Evolutionary conservation across 495 filamentous ascomycete species (phyloP), one percentile per base, ranked within the genome.

Genomic region (Penicillium paxilli): DNA sequence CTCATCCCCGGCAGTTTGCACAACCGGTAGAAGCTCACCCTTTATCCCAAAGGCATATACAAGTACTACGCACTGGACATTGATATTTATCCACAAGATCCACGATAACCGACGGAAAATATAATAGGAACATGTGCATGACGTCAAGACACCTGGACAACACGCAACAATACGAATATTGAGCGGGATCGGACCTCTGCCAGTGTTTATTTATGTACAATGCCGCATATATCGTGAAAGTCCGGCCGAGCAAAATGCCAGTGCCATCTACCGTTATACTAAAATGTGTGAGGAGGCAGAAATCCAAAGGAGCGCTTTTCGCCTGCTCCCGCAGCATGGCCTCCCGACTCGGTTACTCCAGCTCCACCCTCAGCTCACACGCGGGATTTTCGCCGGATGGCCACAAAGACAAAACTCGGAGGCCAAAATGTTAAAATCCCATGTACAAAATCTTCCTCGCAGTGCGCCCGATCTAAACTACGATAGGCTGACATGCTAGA

Each of bases 121-220:
- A n/a, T n/a, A n/a, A n/a, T n/a, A n/a, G n/a, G n/a, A 53, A 42
- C 14, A 23, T 42, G 30, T 3, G n/a, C 20, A 42, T 42, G 40
- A 42, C 40, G 40, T 42, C 40, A 42, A 23, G 3, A 26, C 53
- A 41, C 24, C 51, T 42, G 47, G 47, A 22, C 44, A 55, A 44
- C 41, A 23, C 24, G 45, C 52, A 52, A 44, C n/a, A 42, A 22
- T 22, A 47, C 19, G 40, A 32, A 17, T 35, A 47, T 49, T 47
- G 42, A 24, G 48, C 44, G 44, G 57, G 60, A 61, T 66, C 63
- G 61, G 63, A 63, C 60, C 63, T 55, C 44, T 4, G 38, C 20
- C 26, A 47, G 26, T 28, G 48, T 52, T 8, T 37, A 57, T 57
- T 47, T 51, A 48, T 48, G 51, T 48, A 57, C 23, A n/a, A n/a